Evolutionary conservation across 192 early-diverging fungal species (phyloP).

Genomic region (Allomyces arbusculus): DNA sequence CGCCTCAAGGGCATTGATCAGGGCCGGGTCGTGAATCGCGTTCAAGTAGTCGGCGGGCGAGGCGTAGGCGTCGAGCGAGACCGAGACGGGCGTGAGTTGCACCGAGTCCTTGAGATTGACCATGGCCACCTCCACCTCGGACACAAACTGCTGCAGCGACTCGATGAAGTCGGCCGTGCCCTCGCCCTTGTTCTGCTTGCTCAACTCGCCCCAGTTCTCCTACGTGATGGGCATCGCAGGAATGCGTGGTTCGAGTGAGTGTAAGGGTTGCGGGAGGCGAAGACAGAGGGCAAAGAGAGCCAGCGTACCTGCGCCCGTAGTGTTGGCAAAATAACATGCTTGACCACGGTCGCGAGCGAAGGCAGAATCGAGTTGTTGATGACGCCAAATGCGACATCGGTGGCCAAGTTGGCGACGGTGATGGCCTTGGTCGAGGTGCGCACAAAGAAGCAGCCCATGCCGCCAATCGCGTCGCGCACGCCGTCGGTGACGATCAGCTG

Average conservation of each 20-base stretch:
- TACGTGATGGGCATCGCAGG: constrained; percentile 4
- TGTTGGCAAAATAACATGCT: constrained; percentile 35
- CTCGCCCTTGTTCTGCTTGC: constrained; percentile 18
- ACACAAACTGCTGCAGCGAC: constrained; percentile 31
- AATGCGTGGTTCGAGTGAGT: constrained; percentile 1
- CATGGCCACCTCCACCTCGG: constrained; percentile 42
- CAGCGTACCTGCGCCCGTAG: constrained; percentile 24
- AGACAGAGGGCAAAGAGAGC: no score
- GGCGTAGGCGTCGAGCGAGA: constrained; percentile 34
- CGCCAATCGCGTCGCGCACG: constrained; percentile 22
- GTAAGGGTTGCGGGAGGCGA: neutral
- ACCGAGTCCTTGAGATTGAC: constrained; percentile 41
- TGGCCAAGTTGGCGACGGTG: constrained; percentile 26
- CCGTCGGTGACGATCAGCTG: constrained; percentile 33
- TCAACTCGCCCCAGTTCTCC: constrained; percentile 40
- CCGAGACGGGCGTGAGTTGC: constrained; percentile 23
- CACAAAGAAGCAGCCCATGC: constrained; percentile 35
- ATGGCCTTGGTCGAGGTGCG: constrained; percentile 30
- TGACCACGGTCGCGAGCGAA: constrained; percentile 32
- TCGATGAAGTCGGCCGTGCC: constrained; percentile 32
- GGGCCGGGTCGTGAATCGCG: constrained; percentile 32
- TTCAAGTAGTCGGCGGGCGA: constrained; percentile 33
- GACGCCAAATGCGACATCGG: constrained; percentile 30
- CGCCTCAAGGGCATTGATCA: constrained; percentile 35
- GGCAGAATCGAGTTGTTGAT: constrained; percentile 28